These are phyloP conservation scores for Aurantiochytrium sp. DNA, from an alignment of 108 stramenopile species.

Conservation along the genomic window DNA sequence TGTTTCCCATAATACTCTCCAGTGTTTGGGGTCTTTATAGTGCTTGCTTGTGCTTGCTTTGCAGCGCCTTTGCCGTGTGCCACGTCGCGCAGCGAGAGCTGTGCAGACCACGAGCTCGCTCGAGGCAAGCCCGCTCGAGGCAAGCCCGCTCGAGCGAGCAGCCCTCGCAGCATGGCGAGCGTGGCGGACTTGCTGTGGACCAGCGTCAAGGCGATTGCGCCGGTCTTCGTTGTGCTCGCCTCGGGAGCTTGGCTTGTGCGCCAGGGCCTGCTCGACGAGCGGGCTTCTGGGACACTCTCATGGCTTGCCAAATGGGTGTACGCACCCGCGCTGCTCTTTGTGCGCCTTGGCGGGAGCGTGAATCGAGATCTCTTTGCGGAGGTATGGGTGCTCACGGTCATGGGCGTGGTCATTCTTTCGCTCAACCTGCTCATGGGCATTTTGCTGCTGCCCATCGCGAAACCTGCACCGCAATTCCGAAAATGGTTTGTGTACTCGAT, in stretches of 20 bases:
- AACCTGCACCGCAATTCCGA: neutral
- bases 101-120: no score
- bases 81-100: no score
- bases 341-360: neutral
- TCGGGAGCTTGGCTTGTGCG: neutral
- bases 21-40: no score
- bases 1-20: no score
- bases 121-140: no score
- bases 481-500: neutral
- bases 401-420: neutral
- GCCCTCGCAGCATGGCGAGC: neutral
- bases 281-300: neutral
- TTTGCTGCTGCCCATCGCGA: neutral
- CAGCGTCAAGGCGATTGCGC: neutral
- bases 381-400: neutral
- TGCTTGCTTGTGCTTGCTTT: no score
- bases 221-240: neutral
- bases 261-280: neutral
- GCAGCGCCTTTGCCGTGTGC: no score
- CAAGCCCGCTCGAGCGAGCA: no score
- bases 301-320: neutral
- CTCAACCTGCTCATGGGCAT: neutral
- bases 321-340: neutral
- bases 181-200: neutral
- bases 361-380: neutral